phyloP scores from a whole-genome alignment of 768 basidiomycete genomes.

The Phlegmacium glaucopus region DNA sequence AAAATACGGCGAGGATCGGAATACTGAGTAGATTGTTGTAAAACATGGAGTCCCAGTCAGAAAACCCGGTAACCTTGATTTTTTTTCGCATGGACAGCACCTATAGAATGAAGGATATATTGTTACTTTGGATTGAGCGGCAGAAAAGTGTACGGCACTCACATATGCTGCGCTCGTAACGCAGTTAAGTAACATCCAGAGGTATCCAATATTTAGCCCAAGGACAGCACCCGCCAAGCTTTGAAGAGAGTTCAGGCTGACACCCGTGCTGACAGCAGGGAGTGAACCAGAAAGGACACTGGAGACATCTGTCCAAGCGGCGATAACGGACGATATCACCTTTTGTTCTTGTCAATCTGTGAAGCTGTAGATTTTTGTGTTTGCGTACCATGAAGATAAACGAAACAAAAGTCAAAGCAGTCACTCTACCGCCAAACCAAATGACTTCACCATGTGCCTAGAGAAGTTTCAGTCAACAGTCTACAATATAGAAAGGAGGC shows the following conservation, averaged over 20 bases:
- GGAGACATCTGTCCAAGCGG: slow-evolving; percentile 92
- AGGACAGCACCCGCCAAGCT: slow-evolving; percentile 43
- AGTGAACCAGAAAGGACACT: slow-evolving; percentile 35
- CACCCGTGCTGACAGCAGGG: slow-evolving; percentile 31
- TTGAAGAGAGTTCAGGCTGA: slow-evolving; percentile 33
- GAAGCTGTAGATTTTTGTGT: not conserved
- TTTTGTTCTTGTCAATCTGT: slow-evolving; percentile 22
- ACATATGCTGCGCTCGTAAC: slow-evolving; percentile 87
- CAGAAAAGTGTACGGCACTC: slow-evolving; percentile 25
- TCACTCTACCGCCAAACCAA: slow-evolving; percentile 93
- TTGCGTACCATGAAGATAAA: slow-evolving; percentile 85
- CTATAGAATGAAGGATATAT: slow-evolving; percentile 35
- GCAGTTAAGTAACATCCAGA: slow-evolving; percentile 97
- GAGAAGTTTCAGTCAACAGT: slow-evolving; percentile 1
- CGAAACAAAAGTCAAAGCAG: slow-evolving; percentile 81
- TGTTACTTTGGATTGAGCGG: not conserved
- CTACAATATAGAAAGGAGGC: slow-evolving; percentile 19
- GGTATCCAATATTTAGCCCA: slow-evolving; percentile 74
- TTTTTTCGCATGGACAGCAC: slow-evolving; percentile 95
- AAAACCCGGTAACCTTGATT: slow-evolving; percentile 92
- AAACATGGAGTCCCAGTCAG: slow-evolving; percentile 99
- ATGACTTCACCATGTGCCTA: slow-evolving; percentile 97
- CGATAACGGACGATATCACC: slow-evolving; percentile 91
- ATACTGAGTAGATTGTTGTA: slow-evolving; percentile 97
- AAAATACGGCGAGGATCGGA: slow-evolving; percentile 81